phyloP scores from a whole-genome alignment of 805 yeast genomes.

The Cyberlindnera euphorbiiphila region DNA sequence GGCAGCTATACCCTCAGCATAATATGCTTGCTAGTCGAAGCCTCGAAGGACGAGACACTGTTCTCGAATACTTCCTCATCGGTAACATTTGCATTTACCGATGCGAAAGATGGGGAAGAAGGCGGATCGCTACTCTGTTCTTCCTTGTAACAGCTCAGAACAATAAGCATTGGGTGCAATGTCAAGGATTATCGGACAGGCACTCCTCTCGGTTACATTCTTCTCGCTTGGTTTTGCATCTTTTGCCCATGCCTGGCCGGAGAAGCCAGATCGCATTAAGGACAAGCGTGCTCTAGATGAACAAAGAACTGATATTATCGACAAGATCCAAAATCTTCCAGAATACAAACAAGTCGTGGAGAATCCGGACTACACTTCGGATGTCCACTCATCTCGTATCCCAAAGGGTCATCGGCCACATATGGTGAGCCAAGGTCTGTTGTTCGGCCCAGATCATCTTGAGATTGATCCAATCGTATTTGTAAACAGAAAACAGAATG shows the following conservation, averaged over 20 bases:
- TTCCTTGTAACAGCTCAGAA: neutral
- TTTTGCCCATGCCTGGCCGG: constrained; percentile 28
- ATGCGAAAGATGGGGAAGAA: neutral
- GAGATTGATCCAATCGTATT: constrained; percentile 77
- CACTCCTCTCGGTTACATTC: constrained; percentile 16
- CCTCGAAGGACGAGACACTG: too few relatives aligned
- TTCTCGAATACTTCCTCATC: neutral
- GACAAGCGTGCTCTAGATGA: constrained; percentile 19
- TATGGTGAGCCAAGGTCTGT: constrained; percentile 68
- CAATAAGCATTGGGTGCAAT: constrained; percentile 7
- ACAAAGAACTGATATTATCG: constrained; percentile 27
- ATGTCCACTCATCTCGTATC: constrained; percentile 40
- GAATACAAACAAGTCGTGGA: constrained; percentile 26
- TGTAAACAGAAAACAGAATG: constrained; percentile 44
- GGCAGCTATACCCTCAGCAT: too few relatives aligned
- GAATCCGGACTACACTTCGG: constrained; percentile 26
- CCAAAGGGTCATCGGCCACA: constrained; percentile 57
- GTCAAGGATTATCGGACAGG: constrained; percentile 15
- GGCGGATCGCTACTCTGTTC: too few relatives aligned
- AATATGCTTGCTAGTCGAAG: too few relatives aligned
- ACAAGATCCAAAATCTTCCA: constrained; percentile 26
- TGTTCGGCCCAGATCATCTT: constrained; percentile 62
- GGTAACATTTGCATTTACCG: too few relatives aligned
- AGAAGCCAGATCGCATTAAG: constrained; percentile 12
- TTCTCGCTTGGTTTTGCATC: constrained; percentile 27